Evolutionary conservation across 208 protist genomes (phyloP), one percentile per base, ranked within the genome.

Genomic region (Plasmodiophora brassicae): DNA sequence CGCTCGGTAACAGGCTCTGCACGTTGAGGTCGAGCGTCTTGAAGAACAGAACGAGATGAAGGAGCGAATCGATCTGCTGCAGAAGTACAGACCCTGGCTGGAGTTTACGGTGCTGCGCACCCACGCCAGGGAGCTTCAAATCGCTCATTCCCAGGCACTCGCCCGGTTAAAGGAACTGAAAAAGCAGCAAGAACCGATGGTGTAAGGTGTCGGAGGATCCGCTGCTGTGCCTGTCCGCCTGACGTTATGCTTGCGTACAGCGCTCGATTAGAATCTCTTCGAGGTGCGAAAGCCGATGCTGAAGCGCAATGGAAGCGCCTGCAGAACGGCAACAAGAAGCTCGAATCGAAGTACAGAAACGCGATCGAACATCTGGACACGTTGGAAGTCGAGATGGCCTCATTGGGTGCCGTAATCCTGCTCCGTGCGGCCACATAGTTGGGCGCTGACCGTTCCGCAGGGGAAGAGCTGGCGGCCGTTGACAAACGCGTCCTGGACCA

Each of bases 21-120:
- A 86, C 20, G 25, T 44, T 46, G 85, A 88, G 14, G 85, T 88
- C 38, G 35, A 60, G 32, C 36, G 85, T 28, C 50, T 88, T 54
- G 22, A 44, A 32, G 53, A 88, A 5, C 1, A 44, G 39, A 25
- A 86, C 10, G 46, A 86, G 5, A 38, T 60, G 8, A 53, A 88
- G 46, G 38, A 86, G 22, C 43, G 54, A 28, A 86, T 88, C 10
- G 46, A 86, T 20, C 20, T 84, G 36, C 46, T 88, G 32, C 22
- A 88, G 28, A 88, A 88, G 85, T 57, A 88, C 35, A n/a, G n/a
- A 38, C 85, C 60, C 22, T 88, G 85, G 85, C 22, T 88, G n/a
- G 28, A 88, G 36, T 86, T 71, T 71, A 32, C 32, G 41, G n/a
- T 44, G 14, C 5, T 78, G 65, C 32, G 41, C 10, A 38, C 32